These are phyloP conservation scores for Ettlia oleoabundans DNA, from an alignment of 139 green algal species.

Conservation along the genomic window DNA sequence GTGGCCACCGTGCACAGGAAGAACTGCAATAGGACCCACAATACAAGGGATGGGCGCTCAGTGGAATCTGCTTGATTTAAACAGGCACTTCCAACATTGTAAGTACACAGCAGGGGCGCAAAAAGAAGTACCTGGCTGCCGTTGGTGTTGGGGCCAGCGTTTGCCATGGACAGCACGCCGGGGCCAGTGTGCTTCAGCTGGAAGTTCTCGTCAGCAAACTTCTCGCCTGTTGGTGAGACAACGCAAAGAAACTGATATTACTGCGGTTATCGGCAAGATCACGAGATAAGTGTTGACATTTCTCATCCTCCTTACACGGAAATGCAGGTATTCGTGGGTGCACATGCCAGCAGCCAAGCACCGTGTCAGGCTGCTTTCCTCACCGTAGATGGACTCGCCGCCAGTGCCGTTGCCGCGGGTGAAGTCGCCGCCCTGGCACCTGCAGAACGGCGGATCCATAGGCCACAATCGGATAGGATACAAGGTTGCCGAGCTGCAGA, in stretches of 20 bases:
- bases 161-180: constrained; percentile 59
- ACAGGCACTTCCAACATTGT: too few relatives aligned
- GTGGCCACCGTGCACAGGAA: constrained; percentile 56
- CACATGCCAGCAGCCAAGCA: too few relatives aligned
- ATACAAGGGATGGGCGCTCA: too few relatives aligned
- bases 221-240: constrained; percentile 8
- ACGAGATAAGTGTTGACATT: too few relatives aligned
- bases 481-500: neutral
- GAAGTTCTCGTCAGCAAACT: constrained; percentile 50
- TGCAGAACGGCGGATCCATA: too few relatives aligned
- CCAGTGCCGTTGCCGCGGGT: constrained; percentile 75
- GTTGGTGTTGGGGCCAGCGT: constrained; percentile 74
- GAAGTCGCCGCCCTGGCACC: constrained; percentile 65
- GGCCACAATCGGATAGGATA: neutral
- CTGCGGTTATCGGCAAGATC: neutral
- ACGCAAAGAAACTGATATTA: neutral
- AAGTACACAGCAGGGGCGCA: too few relatives aligned
- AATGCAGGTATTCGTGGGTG: too few relatives aligned
- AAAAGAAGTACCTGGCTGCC: too few relatives aligned
- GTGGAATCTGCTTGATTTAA: too few relatives aligned
- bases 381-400: constrained; percentile 77
- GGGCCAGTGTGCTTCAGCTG: constrained; percentile 53
- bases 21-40: too few relatives aligned
- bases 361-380: neutral
- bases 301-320: too few relatives aligned